Evolutionary conservation across 495 filamentous ascomycete genomes (phyloP).

Genomic region (Daldinia bambusicola): DNA sequence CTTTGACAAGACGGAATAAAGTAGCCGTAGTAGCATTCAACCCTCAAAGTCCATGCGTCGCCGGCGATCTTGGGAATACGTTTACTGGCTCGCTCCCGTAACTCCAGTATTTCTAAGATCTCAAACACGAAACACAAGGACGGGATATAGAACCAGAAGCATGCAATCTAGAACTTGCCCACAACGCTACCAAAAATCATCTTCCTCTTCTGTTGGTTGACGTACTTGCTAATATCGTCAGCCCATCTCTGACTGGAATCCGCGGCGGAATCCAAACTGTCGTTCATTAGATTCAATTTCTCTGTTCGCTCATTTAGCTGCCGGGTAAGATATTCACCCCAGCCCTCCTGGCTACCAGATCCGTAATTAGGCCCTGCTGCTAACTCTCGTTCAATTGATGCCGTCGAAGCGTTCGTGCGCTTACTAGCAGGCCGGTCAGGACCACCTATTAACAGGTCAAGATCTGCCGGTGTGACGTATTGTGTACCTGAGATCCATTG

Average conservation of each 20-base stretch:
- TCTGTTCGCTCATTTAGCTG: conserved; percentile 91
- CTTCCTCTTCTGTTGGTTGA: conserved; percentile 85
- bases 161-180: conserved; percentile 51
- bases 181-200: conserved; percentile 72
- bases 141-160: background rate
- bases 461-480: conserved; percentile 86
- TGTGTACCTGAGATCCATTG: conserved; percentile 98
- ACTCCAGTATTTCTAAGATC: conserved; percentile 14
- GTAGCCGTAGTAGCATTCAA: conserved; percentile 9
- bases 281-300: conserved; percentile 81
- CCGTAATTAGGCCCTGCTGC: conserved; percentile 63
- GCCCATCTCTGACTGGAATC: conserved; percentile 83
- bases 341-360: conserved; percentile 65
- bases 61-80: conserved; percentile 27
- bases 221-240: conserved; percentile 86
- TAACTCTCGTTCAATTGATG: conserved; percentile 55
- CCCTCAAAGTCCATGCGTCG: conserved; percentile 13
- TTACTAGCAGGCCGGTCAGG: conserved; percentile 85
- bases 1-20: background rate
- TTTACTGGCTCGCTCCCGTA: conserved; percentile 19
- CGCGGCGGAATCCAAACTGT: conserved; percentile 82
- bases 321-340: conserved; percentile 75
- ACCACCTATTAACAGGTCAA: conserved; percentile 91
- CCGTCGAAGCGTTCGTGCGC: conserved; percentile 67
- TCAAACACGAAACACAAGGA: conserved; percentile 5